These are phyloP conservation scores for Ustilago hordei DNA, from an alignment of 1,284 basidiomycete genomes.

Conservation along the genomic window DNA sequence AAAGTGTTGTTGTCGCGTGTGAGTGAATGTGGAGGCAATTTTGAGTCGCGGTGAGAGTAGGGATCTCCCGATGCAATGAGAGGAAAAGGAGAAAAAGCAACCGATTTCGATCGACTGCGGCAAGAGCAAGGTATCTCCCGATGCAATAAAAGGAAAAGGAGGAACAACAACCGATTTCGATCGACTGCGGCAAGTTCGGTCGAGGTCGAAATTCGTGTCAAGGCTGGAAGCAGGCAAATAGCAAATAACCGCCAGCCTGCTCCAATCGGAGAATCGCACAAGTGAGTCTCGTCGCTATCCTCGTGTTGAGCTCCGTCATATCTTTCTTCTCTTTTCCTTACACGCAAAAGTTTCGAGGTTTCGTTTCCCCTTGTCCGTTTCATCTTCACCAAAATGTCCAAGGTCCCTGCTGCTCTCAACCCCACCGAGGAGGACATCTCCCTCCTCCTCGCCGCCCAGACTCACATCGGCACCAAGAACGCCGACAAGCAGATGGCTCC, in stretches of 20 bases:
- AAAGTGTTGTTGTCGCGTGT: conserved; percentile 5
- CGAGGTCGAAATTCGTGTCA: conserved; percentile 4
- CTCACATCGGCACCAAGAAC: conserved; percentile 89
- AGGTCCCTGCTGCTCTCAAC: conserved; percentile 90
- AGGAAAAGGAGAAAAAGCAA: not conserved
- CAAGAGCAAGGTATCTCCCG: conserved; percentile 6
- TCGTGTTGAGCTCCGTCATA: conserved; percentile 16
- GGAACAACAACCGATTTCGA: conserved; percentile 5
- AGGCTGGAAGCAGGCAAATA: not conserved
- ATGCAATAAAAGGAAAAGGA: no score
- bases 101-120: conserved; percentile 37
- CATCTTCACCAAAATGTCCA: conserved; percentile 69
- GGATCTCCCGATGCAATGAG: conserved; percentile 11
- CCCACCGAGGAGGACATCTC: conserved; percentile 98
- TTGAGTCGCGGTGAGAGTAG: conserved; percentile 11
- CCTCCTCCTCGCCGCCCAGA: conserved; percentile 92
- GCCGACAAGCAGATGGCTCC: conserved; percentile 98
- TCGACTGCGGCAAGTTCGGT: conserved; percentile 48
- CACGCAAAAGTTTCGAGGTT: conserved; percentile 58
- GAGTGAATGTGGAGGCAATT: conserved; percentile 18
- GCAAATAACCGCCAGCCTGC: not conserved
- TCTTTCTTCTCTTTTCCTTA: conserved; percentile 35
- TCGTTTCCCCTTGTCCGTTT: conserved; percentile 22
- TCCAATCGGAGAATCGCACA: not conserved
- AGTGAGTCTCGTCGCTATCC: conserved; percentile 26